Base-by-base conservation (phyloP, 202 grass and related monocot genomes). In the Zizania palustris region DNA sequence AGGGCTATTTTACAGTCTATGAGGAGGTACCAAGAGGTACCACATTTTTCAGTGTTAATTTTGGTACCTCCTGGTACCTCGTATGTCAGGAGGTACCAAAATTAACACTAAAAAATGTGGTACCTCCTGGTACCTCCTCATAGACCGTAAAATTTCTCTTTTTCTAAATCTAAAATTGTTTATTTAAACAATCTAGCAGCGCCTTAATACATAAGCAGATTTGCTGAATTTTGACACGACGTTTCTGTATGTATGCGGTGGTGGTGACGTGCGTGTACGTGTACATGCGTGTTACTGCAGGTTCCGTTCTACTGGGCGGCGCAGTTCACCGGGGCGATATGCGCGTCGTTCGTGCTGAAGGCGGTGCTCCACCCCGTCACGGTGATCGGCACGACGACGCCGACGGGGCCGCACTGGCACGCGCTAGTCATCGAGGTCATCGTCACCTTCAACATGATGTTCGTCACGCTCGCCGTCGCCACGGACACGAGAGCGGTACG, bases 381-480 rank as follows among this genome's bases (percentile, higher is more conserved):
- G 9, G 48, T 83, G 53, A 15, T 95, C 33, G 96, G 96, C 22
- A 85, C 83, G 15, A 98, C 96, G 41, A 67, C 39, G 54, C 96
- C 96, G 4, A 50, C 75, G 6, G 96, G 83, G 36, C 81, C 91
- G 12, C 80, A 86, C 43, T 83, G 83, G 85, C 92, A 93, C 18
- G 64, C 96, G 15, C 87, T 98, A 22, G 42, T 95, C 74, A 85
- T 85, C n/a, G 96, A 99, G 86, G 13, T 90, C 40, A 67, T 99
- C 22, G 96, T 99, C 2, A 96, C 96, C 11, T 99, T 99, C 81
- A 92, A 90, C 89, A 99, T 99, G 96, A 99, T 99, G 90, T 96
- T 99, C 16, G 96, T 99, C 48, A 99, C 96, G 0, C 85, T 89
- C 63, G 96, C 96, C 8, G 96, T 99, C 19, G 96, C 96, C 19